These are phyloP conservation scores for Capsella rubella DNA, from an alignment of 441 rosid genomes.

Conservation along the genomic window DNA sequence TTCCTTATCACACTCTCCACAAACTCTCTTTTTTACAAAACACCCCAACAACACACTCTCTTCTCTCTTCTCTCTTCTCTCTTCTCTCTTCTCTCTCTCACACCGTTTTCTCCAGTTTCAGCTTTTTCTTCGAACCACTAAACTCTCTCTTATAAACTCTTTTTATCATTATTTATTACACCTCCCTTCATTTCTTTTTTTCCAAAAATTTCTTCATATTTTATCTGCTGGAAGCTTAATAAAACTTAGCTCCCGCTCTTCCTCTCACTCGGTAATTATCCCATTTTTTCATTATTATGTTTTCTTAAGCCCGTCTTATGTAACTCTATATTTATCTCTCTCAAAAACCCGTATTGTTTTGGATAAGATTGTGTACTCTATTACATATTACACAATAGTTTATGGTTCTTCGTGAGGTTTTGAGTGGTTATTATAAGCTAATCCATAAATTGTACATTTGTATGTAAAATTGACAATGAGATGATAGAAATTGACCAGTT, in stretches of 20 bases:
- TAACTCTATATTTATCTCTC: not conserved
- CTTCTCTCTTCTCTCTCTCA: conserved; percentile 21
- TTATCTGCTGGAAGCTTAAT: not conserved
- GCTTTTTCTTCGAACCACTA: conserved; percentile 36
- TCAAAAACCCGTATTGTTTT: conserved; percentile 10
- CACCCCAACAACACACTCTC: no score
- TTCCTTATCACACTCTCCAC: conserved; percentile 80
- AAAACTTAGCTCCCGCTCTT: conserved; percentile 20
- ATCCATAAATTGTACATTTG: not conserved
- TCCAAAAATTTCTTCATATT: not conserved
- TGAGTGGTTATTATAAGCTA: conserved; percentile 14
- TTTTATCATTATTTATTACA: not conserved
- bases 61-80: no score
- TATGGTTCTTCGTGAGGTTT: conserved; percentile 27
- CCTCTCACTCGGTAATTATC: conserved; percentile 36
- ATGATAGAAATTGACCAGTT: conserved; percentile 9
- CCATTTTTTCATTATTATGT: not conserved
- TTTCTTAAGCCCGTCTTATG: not conserved
- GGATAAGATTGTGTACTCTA: conserved; percentile 18
- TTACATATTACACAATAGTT: not conserved
- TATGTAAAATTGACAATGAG: conserved; percentile 15
- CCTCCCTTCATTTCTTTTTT: not conserved
- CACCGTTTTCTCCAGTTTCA: conserved; percentile 35
- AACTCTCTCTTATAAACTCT: conserved; percentile 45
- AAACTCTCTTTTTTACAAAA: conserved; percentile 21